Evolutionary conservation across 495 filamentous ascomycete genomes (phyloP).

Genomic region (Trichocladium uniseriatum): DNA sequence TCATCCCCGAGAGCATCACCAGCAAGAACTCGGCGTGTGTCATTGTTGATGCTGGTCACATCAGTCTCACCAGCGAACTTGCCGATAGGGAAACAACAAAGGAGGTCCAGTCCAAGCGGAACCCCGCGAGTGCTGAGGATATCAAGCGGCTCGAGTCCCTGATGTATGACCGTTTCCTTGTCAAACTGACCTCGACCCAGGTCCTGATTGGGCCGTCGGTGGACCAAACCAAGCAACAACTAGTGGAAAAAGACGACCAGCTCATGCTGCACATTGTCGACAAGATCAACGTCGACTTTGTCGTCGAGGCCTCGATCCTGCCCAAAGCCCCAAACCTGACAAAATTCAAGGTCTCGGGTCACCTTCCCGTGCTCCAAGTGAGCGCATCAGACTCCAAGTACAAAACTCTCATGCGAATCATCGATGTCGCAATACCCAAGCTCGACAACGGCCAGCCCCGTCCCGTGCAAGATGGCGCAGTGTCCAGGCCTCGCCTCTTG

Average conservation of each 20-base stretch:
- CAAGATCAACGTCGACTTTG: conserved; percentile 92
- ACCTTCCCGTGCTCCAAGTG: conserved; percentile 85
- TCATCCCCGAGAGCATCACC: conserved; percentile 87
- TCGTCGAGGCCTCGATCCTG: conserved; percentile 82
- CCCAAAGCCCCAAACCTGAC: conserved; percentile 92
- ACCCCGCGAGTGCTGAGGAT: conserved; percentile 81
- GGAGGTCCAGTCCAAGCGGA: conserved; percentile 85
- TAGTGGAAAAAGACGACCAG: conserved; percentile 56
- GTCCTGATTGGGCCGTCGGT: conserved; percentile 92
- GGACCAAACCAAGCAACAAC: conserved; percentile 77
- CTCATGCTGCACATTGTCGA: conserved; percentile 86
- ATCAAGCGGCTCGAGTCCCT: conserved; percentile 75
- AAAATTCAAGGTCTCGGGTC: conserved; percentile 80
- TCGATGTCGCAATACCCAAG: conserved; percentile 89
- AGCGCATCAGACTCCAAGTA: conserved; percentile 91
- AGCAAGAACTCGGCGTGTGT: conserved; percentile 70
- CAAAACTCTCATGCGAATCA: conserved; percentile 88
- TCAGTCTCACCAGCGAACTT: conserved; percentile 84
- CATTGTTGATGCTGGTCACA: conserved; percentile 92
- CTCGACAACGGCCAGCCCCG: conserved; percentile 48
- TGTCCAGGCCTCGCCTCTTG: conserved; percentile 44
- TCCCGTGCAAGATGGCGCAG: conserved; percentile 10
- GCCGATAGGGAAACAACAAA: conserved; percentile 82
- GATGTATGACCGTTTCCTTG: conserved; percentile 91
- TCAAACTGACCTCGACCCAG: conserved; percentile 89